These are phyloP conservation scores for Exophiala phaeomuriformis DNA, from an alignment of 2,329 filamentous ascomycete species.

Conservation along the genomic window DNA sequence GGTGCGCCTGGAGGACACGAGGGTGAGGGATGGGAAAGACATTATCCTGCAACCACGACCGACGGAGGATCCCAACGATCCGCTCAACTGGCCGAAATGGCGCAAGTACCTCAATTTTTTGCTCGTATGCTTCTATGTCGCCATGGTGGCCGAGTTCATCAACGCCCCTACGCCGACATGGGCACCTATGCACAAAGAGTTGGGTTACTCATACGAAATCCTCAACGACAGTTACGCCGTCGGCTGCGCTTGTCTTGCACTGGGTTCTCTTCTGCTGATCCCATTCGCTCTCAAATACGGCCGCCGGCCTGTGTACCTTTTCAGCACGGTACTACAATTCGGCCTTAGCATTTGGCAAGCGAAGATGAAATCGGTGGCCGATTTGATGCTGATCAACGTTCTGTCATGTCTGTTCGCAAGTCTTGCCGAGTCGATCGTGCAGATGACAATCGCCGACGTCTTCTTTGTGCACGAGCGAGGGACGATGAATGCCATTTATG, in stretches of 20 bases:
- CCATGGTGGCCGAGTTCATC: conserved; percentile 38
- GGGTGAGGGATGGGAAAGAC: too few relatives aligned
- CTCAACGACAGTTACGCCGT: conserved; percentile 44
- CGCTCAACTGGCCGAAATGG: conserved; percentile 40
- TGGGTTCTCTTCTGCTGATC: conserved; percentile 40
- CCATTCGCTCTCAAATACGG: conserved; percentile 44
- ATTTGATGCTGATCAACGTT: conserved; percentile 41
- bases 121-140: conserved; percentile 38
- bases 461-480: conserved; percentile 46
- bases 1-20: too few relatives aligned
- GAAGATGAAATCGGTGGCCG: conserved; percentile 35
- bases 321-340: conserved; percentile 37
- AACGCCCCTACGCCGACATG: conserved; percentile 40
- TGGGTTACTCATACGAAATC: conserved; percentile 37
- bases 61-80: conserved; percentile 35
- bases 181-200: conserved; percentile 38
- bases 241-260: conserved; percentile 37
- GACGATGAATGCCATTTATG: conserved; percentile 43
- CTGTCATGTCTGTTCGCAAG: conserved; percentile 41
- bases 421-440: conserved; percentile 39
- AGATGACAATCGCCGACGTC: conserved; percentile 44
- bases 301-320: conserved; percentile 40
- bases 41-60: conserved; percentile 36
- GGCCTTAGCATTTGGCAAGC: conserved; percentile 40
- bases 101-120: conserved; percentile 40